Percentiles rank a stretch among this genome's conserved stretches.
Conservation (phyloP, 1,284 basidiomycete species). For the Ceraceosorus guamensis region DNA sequence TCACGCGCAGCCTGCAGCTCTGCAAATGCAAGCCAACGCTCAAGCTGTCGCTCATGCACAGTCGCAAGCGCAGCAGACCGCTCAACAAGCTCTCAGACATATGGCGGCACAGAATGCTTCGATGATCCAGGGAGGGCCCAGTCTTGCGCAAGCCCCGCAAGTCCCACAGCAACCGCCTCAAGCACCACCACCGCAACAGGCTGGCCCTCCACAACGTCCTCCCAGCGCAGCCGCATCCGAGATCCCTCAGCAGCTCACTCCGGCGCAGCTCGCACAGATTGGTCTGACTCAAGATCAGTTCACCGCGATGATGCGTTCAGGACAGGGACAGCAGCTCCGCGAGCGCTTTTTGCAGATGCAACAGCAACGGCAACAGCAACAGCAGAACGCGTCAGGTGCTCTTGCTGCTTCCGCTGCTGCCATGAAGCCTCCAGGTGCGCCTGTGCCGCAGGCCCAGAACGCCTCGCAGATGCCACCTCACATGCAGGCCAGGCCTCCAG, state of each 20-base stretch:
- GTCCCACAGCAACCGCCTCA: not conserved
- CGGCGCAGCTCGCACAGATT: constrained; percentile 5
- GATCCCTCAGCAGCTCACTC: constrained; percentile 3
- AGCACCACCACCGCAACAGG: not conserved
- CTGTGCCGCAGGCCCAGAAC: not conserved
- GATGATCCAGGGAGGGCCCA: not conserved
- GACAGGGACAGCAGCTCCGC: constrained; percentile 3
- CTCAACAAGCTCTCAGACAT: constrained; percentile 3
- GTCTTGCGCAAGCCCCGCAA: not conserved
- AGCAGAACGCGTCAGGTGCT: not conserved
- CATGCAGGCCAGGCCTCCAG: constrained; percentile 2
- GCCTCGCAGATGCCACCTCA: not conserved
- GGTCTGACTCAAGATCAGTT: constrained; percentile 8
- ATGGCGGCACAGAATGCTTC: too few relatives aligned
- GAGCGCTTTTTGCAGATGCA: constrained; percentile 4
- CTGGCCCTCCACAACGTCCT: not conserved
- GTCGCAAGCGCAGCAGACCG: constrained; percentile 13
- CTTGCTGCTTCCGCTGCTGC: too few relatives aligned
- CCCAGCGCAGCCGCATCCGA: constrained; percentile 1
- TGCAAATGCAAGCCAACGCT: not conserved
- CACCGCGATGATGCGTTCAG: not conserved
- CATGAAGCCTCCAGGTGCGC: not conserved
- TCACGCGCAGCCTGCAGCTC: too few relatives aligned
- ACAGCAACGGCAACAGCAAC: constrained; percentile 3
- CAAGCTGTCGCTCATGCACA: constrained; percentile 3